Evolutionary conservation across 176 grass and related monocot species (phyloP).

Genomic region (Tillandsia fasciculata): DNA sequence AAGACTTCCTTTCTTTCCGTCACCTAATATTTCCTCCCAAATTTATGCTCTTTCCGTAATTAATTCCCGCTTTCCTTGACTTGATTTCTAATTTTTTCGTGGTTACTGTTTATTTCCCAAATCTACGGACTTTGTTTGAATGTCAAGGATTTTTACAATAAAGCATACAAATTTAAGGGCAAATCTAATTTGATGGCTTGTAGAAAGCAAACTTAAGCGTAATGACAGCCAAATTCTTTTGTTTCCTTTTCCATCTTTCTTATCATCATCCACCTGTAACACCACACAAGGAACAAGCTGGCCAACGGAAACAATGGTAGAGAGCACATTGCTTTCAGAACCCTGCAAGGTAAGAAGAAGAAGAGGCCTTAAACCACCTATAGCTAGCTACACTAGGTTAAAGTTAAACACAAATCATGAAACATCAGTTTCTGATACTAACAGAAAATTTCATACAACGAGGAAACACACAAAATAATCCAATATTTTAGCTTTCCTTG

Average conservation of each 20-base stretch:
- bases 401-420: background rate
- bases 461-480: background rate
- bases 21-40: too few species aligned
- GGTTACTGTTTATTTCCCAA: too few species aligned
- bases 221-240: conserved; percentile 77
- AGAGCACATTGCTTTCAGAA: conserved; percentile 45
- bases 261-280: conserved; percentile 70
- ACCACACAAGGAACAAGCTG: conserved; percentile 86
- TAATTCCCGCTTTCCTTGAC: too few species aligned
- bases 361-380: background rate
- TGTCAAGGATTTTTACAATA: too few species aligned
- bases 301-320: conserved; percentile 58
- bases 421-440: background rate
- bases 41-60: too few species aligned
- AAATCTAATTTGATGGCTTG: too few species aligned
- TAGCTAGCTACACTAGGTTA: background rate
- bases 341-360: conserved; percentile 36
- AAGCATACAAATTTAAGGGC: too few species aligned
- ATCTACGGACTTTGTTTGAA: too few species aligned
- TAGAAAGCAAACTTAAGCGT: conserved; percentile 63
- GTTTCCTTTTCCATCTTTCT: conserved; percentile 75
- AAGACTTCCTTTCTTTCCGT: too few species aligned
- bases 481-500: background rate
- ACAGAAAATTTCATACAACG: background rate
- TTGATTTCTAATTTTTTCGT: too few species aligned